Base-by-base conservation (phyloP, 306 rosid species). In the Betula pendula region DNA sequence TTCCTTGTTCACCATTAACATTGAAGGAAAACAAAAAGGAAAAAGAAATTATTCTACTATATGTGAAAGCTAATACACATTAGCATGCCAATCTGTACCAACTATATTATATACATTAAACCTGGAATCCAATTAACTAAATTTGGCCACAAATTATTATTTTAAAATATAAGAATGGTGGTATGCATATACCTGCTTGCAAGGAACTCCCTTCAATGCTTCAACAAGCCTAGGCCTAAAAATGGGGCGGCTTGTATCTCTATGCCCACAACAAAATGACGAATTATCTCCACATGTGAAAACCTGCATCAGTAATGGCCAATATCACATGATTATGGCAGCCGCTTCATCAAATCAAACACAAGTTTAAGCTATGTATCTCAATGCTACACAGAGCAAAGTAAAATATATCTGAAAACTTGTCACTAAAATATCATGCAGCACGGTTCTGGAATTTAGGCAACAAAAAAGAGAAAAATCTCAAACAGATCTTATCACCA, bases 271-370 rank as follows among this genome's bases (percentile, higher is more conserved):
- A 81, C 96, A 94, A 70, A 78, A 90, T 75, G 96, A 88, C 31
- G 97, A 90, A 89, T 92, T 92, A 72, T 94, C 97, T 78, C 98
- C 98, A 45, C 96, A 92, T 19, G 97, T 94, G 85, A 87, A 90
- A 72, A 94, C 96, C 97, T 94, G 86, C 76, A 80, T 67, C 71
- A 85, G 67, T 70, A 47, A 74, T 40, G 52, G n/a, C 29, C 22
- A 70, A 70, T 50, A 53, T 63, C 15, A 47, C 68, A 44, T 79
- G 31, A 77, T 47, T 66, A 16, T 2, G 14, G 74, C 43, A 44
- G 35, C 47, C 47, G 5, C 22, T 42, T 35, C 16, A 16, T 62
- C 33, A 29, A 62, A 6, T 62, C 10, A 8, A 62, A 62, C 42
- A 3, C 20, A 14, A 1, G 20, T 29, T 29, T 27, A 60, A 60